phyloP scores from a whole-genome alignment of 2,329 filamentous ascomycete species.

The Pezicula rhizophila region DNA sequence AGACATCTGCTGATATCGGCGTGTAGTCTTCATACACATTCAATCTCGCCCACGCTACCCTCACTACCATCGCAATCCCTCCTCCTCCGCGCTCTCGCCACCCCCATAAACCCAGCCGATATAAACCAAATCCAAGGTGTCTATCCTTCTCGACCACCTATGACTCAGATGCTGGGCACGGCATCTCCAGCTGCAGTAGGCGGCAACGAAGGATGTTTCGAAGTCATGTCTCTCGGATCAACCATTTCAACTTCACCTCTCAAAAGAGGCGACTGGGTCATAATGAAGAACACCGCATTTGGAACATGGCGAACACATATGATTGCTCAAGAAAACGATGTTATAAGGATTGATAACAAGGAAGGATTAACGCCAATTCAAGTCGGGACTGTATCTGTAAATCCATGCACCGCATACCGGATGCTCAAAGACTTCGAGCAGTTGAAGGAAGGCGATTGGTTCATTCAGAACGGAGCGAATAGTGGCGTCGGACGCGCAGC shows the following conservation, averaged over 20 bases:
- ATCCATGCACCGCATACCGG: slow-evolving; percentile 89
- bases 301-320: slow-evolving; percentile 96
- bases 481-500: slow-evolving; percentile 85
- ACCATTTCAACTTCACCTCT: slow-evolving; percentile 45
- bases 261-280: slow-evolving; percentile 82
- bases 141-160: slow-evolving; percentile 79
- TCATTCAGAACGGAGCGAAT: slow-evolving; percentile 96
- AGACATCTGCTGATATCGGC: not conserved
- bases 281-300: slow-evolving; percentile 75
- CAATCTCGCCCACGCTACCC: slow-evolving; percentile 69
- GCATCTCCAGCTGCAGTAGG: slow-evolving; percentile 68
- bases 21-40: slow-evolving; percentile 62
- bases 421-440: slow-evolving; percentile 78
- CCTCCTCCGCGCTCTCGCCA: slow-evolving; percentile 81
- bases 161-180: slow-evolving; percentile 72
- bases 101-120: slow-evolving; percentile 94
- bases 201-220: slow-evolving; percentile 90
- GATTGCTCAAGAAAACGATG: slow-evolving; percentile 51
- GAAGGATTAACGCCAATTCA: slow-evolving; percentile 68
- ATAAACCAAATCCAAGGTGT: slow-evolving; percentile 97
- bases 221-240: slow-evolving; percentile 68
- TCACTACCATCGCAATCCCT: slow-evolving; percentile 59
- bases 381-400: slow-evolving; percentile 83
- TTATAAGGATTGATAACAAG: slow-evolving; percentile 66
- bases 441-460: slow-evolving; percentile 75